A percentile compares a stretch with the other conserved stretches of the same genome.
Evolutionary conservation across 164 flowering plant species (phyloP).

Genomic region (Vitis cinerea): DNA sequence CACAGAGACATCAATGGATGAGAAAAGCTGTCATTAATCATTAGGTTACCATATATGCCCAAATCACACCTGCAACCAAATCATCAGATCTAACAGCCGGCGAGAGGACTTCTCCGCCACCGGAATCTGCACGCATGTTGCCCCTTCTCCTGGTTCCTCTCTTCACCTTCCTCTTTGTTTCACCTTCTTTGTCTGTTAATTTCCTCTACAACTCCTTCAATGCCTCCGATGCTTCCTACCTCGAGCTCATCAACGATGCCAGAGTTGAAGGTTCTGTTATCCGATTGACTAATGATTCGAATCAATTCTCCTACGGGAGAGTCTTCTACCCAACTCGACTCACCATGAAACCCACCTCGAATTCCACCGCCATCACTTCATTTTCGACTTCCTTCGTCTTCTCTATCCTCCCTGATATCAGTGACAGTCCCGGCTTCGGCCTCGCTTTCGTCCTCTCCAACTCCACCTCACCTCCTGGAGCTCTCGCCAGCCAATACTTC

Average conservation of each 20-base stretch:
- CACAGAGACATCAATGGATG: too few relatives aligned
- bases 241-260: constrained; percentile 53
- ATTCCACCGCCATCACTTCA: constrained; percentile 34
- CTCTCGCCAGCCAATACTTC: constrained; percentile 70
- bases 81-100: too few relatives aligned
- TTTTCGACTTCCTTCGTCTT: constrained; percentile 80
- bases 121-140: constrained; percentile 2
- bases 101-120: background rate
- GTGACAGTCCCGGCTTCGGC: constrained; percentile 69
- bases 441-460: constrained; percentile 68
- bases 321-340: constrained; percentile 51
- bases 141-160: background rate
- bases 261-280: constrained; percentile 51
- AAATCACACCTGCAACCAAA: too few relatives aligned
- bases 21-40: too few relatives aligned
- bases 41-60: too few relatives aligned
- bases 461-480: constrained; percentile 54
- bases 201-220: constrained; percentile 62
- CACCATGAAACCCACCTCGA: constrained; percentile 26
- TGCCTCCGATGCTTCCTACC: constrained; percentile 22
- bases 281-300: constrained; percentile 64
- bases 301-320: constrained; percentile 62
- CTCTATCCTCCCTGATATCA: constrained; percentile 58
- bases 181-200: constrained; percentile 30
- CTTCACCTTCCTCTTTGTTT: constrained; percentile 9